Base-by-base conservation (phyloP, 371 early-diverging fungal genomes). In the Cokeromyces recurvatus region DNA sequence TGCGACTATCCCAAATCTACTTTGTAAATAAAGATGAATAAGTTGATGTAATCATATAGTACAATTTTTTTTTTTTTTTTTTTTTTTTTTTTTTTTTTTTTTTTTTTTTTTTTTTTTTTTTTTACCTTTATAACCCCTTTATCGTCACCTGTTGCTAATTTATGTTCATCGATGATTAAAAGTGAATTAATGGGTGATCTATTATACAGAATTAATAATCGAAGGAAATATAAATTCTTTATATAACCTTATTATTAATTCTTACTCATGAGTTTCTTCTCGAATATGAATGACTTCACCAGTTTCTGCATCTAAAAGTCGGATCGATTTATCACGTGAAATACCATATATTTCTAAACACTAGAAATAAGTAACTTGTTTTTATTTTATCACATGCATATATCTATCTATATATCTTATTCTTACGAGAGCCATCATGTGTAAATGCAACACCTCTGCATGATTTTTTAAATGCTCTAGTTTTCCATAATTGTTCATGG, bases 111-210 rank as follows among this genome's bases (percentile, higher is more conserved):
- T 8, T 29, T 34, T 19, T 22, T 19, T 21, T 12, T 24, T 17
- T 12, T 44, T 63, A 80, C 81, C 66, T 91, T 94, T 34, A 95
- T 87, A 24, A 78, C 68, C n/a, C 96, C 96, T 4, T 67, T 74
- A 57, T 95, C 96, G 51, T 94, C 95, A 11, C 94, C 96, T 0
- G 95, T 89, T 0, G 91, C 92, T n/a, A 93, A 39, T 22, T 86
- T 69, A 41, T 72, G 72, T 41, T 87, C 82, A 46, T 79, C 81
- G 34, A 95, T 57, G 7, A 75, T 60, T 4, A 69, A 66, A 25
- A 95, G 51, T 5, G 78, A 45, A 62, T 94, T 91, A 43, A 94
- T 71, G 3, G 95, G 82, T 11, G 77, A 62, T 31, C 87, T 88
- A 25, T 19, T 37, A 39, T 15, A 12, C n/a, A n/a, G n/a, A n/a